A percentile compares a stretch with the other conserved stretches of the same genome.
Evolutionary conservation across 176 grass and related monocot genomes (phyloP).

Genomic region (Tillandsia fasciculata): DNA sequence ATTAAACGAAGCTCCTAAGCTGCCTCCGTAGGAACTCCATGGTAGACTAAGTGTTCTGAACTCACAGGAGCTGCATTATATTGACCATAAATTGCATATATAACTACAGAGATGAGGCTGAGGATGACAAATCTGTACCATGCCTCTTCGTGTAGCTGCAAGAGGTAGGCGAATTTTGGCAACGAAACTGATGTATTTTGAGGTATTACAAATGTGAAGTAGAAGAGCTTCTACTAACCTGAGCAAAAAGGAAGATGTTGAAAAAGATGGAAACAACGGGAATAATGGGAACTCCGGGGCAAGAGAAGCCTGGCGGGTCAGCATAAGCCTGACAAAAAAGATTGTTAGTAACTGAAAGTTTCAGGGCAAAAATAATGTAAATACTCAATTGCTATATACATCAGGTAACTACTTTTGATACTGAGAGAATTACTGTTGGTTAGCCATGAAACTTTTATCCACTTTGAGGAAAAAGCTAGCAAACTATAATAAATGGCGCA

Average conservation of each 20-base stretch:
- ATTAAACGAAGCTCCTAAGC: constrained; percentile 13
- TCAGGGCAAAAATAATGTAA: neutral
- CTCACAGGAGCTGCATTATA: constrained; percentile 37
- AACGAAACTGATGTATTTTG: constrained; percentile 1
- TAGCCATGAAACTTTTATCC: neutral
- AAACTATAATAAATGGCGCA: neutral
- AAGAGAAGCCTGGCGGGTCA: constrained; percentile 75
- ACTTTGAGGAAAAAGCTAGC: constrained; percentile 7
- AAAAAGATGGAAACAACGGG: constrained; percentile 84
- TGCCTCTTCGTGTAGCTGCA: constrained; percentile 94
- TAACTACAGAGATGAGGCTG: constrained; percentile 42
- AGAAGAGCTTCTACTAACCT: constrained; percentile 30
- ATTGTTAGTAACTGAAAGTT: neutral
- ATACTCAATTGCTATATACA: neutral
- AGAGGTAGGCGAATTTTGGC: neutral
- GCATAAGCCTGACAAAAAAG: constrained; percentile 50
- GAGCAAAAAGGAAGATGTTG: constrained; percentile 89
- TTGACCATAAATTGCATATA: constrained; percentile 83
- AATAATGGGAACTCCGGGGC: constrained; percentile 67
- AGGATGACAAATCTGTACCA: constrained; percentile 92
- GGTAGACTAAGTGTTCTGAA: constrained; percentile 50
- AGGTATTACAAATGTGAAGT: neutral
- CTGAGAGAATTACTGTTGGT: no score
- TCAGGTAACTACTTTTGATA: no score
- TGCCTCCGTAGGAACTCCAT: constrained; percentile 51